Percentiles rank a stretch among this genome's conserved stretches.
Conservation (phyloP, 2,329 filamentous ascomycete genomes). For the Purpureocillium takamizusanense region DNA sequence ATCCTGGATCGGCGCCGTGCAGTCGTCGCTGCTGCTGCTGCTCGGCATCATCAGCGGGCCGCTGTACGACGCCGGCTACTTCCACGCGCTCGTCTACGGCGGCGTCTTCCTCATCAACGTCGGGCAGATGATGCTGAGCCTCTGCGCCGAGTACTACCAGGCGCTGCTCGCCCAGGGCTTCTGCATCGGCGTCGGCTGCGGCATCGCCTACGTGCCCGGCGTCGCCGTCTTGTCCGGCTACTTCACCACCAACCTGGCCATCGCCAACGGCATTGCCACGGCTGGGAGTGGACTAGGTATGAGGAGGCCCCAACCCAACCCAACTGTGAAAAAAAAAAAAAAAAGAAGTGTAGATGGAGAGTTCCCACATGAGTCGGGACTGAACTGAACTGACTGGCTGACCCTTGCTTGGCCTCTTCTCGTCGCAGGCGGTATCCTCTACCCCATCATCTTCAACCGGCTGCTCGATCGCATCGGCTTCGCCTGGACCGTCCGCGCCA, state of each 20-base stretch:
- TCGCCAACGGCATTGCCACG: slow-evolving; percentile 21
- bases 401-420: too few species aligned
- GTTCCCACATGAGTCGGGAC: too few species aligned
- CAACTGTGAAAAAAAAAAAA: too few species aligned
- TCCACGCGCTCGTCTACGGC: slow-evolving; percentile 22
- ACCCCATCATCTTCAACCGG: slow-evolving; percentile 26
- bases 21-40: slow-evolving; percentile 30
- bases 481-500: slow-evolving; percentile 37
- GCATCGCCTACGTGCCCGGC: slow-evolving; percentile 23
- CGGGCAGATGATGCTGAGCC: slow-evolving; percentile 35
- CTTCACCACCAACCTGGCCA: slow-evolving; percentile 16
- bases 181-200: slow-evolving; percentile 27
- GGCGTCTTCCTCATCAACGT: slow-evolving; percentile 26
- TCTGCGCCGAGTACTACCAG: slow-evolving; percentile 35
- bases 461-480: slow-evolving; percentile 44
- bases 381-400: too few species aligned
- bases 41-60: slow-evolving; percentile 30
- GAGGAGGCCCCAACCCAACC: too few species aligned
- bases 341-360: too few species aligned
- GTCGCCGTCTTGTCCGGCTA: slow-evolving; percentile 30
- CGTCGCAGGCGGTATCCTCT: slow-evolving; percentile 9
- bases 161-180: slow-evolving; percentile 28
- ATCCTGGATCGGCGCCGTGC: slow-evolving; percentile 35
- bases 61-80: slow-evolving; percentile 33
- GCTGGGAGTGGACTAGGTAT: slow-evolving; percentile 12